Evolutionary conservation across 495 filamentous ascomycete species (phyloP).

Genomic region (Xylaria curta): DNA sequence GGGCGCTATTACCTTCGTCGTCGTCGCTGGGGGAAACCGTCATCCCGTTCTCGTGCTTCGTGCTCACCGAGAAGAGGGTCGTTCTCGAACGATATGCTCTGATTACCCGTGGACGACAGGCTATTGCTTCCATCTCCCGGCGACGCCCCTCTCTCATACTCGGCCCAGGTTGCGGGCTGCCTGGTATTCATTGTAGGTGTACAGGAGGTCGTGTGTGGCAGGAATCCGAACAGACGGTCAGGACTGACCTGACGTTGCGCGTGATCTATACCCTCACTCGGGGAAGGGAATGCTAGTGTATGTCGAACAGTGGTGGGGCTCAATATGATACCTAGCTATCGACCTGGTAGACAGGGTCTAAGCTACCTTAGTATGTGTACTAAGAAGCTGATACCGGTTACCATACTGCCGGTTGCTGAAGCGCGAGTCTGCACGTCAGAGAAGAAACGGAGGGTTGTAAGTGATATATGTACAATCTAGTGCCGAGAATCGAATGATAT

Average conservation of each 20-base stretch:
- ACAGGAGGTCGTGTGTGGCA: background rate
- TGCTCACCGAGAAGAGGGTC: conserved; percentile 50
- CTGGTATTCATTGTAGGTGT: conserved; percentile 35
- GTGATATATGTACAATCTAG: background rate
- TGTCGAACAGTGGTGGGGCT: conserved; percentile 9
- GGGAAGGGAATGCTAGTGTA: background rate
- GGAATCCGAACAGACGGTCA: background rate
- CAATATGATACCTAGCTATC: too few species aligned
- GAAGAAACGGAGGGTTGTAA: background rate
- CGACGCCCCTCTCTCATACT: conserved; percentile 47
- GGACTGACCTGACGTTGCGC: background rate
- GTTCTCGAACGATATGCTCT: conserved; percentile 46
- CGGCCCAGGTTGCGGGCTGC: conserved; percentile 62
- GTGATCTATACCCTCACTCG: background rate
- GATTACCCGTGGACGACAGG: conserved; percentile 42
- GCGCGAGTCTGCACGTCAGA: background rate
- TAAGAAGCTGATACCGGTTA: background rate
- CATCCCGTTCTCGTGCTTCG: conserved; percentile 35
- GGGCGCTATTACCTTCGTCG: conserved; percentile 42
- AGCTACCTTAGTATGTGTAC: background rate
- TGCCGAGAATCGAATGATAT: background rate
- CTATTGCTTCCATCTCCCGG: conserved; percentile 45
- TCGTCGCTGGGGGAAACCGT: conserved; percentile 44
- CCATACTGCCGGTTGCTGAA: background rate
- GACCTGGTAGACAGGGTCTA: conserved; percentile 12